Evolutionary conservation across 257 asterid species (phyloP).

Genomic region (Orobanche coerulescens): DNA sequence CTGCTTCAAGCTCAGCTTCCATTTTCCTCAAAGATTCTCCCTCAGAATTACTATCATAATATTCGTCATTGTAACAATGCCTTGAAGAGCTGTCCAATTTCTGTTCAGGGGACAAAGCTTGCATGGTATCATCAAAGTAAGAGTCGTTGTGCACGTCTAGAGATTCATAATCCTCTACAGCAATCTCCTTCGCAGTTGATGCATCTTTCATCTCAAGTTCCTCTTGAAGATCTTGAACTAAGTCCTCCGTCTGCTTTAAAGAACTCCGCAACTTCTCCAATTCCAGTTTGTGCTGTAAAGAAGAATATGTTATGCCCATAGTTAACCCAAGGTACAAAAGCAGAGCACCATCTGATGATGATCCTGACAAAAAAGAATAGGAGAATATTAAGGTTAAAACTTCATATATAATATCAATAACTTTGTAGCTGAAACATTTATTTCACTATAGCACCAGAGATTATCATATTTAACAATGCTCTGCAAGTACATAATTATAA

Average conservation of each 20-base stretch:
- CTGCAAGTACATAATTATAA: neutral
- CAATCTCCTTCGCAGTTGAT: conserved; percentile 72
- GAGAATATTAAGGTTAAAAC: conserved; percentile 17
- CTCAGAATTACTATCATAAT: conserved; percentile 33
- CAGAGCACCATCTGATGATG: conserved; percentile 31
- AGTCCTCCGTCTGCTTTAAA: conserved; percentile 61
- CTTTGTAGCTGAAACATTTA: neutral
- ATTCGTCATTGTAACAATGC: conserved; percentile 25
- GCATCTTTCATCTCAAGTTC: conserved; percentile 92
- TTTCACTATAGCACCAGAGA: neutral
- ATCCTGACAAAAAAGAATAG: conserved; percentile 63
- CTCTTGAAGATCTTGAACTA: conserved; percentile 89
- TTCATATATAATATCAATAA: conserved; percentile 10
- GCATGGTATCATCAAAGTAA: conserved; percentile 27
- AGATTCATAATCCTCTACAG: conserved; percentile 49
- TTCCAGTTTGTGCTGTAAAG: conserved; percentile 48
- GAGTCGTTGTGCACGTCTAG: conserved; percentile 26
- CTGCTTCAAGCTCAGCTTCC: conserved; percentile 98
- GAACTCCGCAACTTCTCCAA: conserved; percentile 42
- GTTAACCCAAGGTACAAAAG: conserved; percentile 65
- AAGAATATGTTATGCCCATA: conserved; percentile 54
- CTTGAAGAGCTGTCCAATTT: neutral
- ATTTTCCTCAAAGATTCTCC: conserved; percentile 64
- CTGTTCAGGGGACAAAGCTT: conserved; percentile 30
- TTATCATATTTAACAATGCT: neutral